A percentile compares a stretch with the other conserved stretches of the same genome.
phyloP scores from a whole-genome alignment of 2,329 filamentous ascomycete genomes.

The Harringtonia lauricola region DNA sequence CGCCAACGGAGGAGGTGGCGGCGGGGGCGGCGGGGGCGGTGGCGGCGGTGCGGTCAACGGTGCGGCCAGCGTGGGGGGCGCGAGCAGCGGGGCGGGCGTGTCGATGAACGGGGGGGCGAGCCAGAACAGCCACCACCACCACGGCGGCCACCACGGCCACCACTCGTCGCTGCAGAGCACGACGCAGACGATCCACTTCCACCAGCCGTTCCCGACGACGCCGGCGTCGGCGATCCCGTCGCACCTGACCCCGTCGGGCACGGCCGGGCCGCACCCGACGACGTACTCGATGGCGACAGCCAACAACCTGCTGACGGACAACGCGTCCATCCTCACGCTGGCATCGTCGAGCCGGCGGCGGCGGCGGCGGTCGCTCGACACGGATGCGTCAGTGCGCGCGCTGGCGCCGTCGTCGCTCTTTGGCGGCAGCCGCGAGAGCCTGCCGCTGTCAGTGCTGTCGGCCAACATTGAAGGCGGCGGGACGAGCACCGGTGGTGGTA shows the following conservation, averaged over 20 bases:
- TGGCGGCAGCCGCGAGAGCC: conserved; percentile 69
- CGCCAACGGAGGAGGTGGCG: conserved; percentile 25
- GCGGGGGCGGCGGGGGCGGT: conserved; percentile 16
- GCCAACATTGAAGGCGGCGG: conserved; percentile 48
- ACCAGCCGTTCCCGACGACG: conserved; percentile 53
- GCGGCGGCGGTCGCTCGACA: conserved; percentile 70
- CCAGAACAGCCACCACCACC: conserved; percentile 6
- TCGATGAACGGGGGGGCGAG: too few relatives aligned
- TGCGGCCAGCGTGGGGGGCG: conserved; percentile 18
- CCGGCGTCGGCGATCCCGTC: conserved; percentile 62
- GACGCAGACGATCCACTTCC: conserved; percentile 47
- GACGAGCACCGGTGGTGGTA: conserved; percentile 4
- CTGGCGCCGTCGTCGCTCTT: conserved; percentile 75
- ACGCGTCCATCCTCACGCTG: conserved; percentile 75
- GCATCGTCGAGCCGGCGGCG: conserved; percentile 73
- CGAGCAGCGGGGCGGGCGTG: conserved; percentile 31
- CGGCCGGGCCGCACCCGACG: conserved; percentile 48
- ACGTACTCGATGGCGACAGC: conserved; percentile 72
- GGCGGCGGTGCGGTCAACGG: conserved; percentile 29
- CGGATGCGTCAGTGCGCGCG: conserved; percentile 74
- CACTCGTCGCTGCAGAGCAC: conserved; percentile 25
- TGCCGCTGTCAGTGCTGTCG: conserved; percentile 69
- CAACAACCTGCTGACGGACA: conserved; percentile 72
- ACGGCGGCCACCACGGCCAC: conserved; percentile 27
- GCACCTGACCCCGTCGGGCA: conserved; percentile 42